These are phyloP conservation scores for Pterula multifida DNA, from an alignment of 1,284 basidiomycete genomes.

Conservation along the genomic window DNA sequence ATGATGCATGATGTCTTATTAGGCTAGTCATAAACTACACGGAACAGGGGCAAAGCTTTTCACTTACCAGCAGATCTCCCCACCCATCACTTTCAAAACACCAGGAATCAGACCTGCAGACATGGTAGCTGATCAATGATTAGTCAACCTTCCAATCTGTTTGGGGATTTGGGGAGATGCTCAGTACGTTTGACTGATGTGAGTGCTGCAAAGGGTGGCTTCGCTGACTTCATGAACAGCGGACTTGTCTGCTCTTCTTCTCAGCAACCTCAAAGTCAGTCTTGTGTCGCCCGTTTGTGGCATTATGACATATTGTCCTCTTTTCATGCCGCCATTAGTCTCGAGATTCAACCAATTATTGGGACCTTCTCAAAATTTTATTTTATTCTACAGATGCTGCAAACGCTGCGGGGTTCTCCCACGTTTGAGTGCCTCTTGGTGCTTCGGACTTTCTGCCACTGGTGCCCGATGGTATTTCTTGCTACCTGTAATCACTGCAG, in stretches of 20 bases:
- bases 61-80: not conserved
- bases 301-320: not conserved
- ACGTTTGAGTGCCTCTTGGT: constrained; percentile 38
- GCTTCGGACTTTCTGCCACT: constrained; percentile 42
- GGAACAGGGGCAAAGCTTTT: not conserved
- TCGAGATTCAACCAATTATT: constrained; percentile 23
- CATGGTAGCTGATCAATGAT: not conserved
- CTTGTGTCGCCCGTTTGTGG: not conserved
- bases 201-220: no score
- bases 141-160: not conserved
- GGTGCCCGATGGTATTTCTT: constrained; percentile 13
- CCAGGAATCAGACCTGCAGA: not conserved
- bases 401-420: constrained; percentile 37
- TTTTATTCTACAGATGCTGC: constrained; percentile 34
- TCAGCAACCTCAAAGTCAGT: constrained; percentile 38
- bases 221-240: constrained; percentile 18
- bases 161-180: not conserved
- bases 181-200: not conserved
- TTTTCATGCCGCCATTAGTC: not conserved
- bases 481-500: constrained; percentile 22
- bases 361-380: constrained; percentile 29
- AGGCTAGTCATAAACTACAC: not conserved
- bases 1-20: not conserved
- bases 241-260: constrained; percentile 35
- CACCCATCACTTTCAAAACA: not conserved